Evolutionary conservation across 2,329 filamentous ascomycete genomes (phyloP), one percentile per base, ranked within the genome.

Genomic region (Sporothrix brunneoviolacea): DNA sequence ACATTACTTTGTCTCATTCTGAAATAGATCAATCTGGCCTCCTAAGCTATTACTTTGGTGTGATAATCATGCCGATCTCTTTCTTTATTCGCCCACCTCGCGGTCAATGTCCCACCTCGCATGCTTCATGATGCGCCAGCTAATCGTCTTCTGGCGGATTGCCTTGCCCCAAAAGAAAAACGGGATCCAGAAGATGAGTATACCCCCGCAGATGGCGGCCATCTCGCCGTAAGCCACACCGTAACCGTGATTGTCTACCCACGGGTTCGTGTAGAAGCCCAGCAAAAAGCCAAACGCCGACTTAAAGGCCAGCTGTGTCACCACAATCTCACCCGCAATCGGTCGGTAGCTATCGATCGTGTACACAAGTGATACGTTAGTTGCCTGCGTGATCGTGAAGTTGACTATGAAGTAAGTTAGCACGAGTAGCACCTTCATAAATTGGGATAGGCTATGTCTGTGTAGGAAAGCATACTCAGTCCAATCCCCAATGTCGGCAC

Each of bases 211-310:
- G 40, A 81, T 79, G 10, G 69, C 76, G 8, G 76, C 77, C 77
- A 82, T 80, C n/a, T 70, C 67, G 4, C 77, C 76, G 54, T 72
- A 82, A 3, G 77, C 71, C 32, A 69, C 64, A 12, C 65, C 54
- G 57, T 81, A 81, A 1, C 78, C 79, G 1, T 62, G 62, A 50
- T 67, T 27, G 7, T 66, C 62, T 33, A 82, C 70, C 78, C 78
- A 82, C 0, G 75, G 70, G 57, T 82, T 82, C 1, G 76, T 80
- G 59, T 81, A 81, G 59, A 82, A 82, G 0, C 73, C 77, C 1
- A 82, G 66, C 1, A 81, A 64, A 59, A 82, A 82, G 4, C 76
- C 77, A 58, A 82, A 80, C 40, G 41, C 47, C 71, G 72, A 74
- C 62, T 80, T 80, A 59, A 80, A 80, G 0, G 69, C 75, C 54